Evolutionary conservation across 805 yeast genomes (phyloP).

Genomic region (Ogataea polymorpha): DNA sequence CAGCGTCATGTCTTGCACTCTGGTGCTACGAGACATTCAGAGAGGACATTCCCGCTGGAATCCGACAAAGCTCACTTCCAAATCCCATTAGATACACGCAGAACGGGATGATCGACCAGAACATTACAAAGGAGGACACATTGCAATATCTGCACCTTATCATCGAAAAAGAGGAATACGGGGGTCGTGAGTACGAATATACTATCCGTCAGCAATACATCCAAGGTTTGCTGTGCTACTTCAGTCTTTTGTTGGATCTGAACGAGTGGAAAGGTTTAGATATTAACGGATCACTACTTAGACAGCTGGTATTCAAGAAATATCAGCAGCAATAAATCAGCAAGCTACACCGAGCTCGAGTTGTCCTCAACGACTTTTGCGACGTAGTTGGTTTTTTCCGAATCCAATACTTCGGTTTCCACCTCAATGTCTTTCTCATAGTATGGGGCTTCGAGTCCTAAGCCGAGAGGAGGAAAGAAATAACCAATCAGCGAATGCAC

Average conservation of each 20-base stretch:
- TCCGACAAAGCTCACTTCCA: background rate
- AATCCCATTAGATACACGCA: slow-evolving; percentile 5
- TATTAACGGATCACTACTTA: slow-evolving; percentile 1
- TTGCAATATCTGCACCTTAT: slow-evolving; percentile 17
- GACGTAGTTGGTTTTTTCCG: slow-evolving; percentile 6
- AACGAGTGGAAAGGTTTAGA: slow-evolving; percentile 7
- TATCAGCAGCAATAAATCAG: background rate
- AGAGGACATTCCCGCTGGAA: slow-evolving; percentile 11
- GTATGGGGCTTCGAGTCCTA: slow-evolving; percentile 13
- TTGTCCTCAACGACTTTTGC: slow-evolving; percentile 7
- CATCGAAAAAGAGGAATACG: slow-evolving; percentile 8
- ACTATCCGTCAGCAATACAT: slow-evolving; percentile 9
- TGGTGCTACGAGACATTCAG: slow-evolving; percentile 21
- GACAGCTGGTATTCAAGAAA: slow-evolving; percentile 6
- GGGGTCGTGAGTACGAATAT: background rate
- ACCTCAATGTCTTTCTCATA: background rate
- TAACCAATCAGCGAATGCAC: slow-evolving; percentile 8
- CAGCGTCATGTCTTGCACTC: slow-evolving; percentile 8
- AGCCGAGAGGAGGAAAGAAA: slow-evolving; percentile 12
- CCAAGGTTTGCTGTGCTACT: slow-evolving; percentile 12
- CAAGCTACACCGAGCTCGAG: slow-evolving; percentile 2
- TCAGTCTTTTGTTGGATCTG: slow-evolving; percentile 3
- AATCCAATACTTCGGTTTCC: background rate
- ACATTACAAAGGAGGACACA: slow-evolving; percentile 15
- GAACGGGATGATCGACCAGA: slow-evolving; percentile 7